Conservation (phyloP, 2,329 filamentous ascomycete genomes). For the Cladophialophora chaetospira region DNA sequence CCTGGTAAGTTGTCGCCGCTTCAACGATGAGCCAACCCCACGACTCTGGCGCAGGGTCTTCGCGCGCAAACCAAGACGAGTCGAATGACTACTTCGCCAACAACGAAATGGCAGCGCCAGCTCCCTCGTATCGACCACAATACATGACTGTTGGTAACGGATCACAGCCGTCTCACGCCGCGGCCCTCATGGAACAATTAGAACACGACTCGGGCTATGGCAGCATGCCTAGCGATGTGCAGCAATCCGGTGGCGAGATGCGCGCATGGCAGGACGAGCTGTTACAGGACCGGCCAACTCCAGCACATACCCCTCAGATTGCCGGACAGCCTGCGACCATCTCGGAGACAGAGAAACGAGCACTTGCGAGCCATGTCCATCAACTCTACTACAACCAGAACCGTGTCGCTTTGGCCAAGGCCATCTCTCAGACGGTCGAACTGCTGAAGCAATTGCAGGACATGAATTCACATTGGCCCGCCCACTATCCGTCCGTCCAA, state of each 20-base stretch:
- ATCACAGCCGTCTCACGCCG: slow-evolving; percentile 76
- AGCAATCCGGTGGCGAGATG: slow-evolving; percentile 45
- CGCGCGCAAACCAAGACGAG: slow-evolving; percentile 10
- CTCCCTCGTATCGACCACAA: slow-evolving; percentile 49
- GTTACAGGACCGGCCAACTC: slow-evolving; percentile 60
- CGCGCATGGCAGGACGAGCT: slow-evolving; percentile 58
- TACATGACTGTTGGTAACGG: slow-evolving; percentile 91
- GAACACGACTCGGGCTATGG: slow-evolving; percentile 92
- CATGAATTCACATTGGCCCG: slow-evolving; percentile 90
- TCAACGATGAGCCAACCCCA: slow-evolving; percentile 25
- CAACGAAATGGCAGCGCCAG: slow-evolving; percentile 20
- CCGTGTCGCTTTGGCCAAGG: slow-evolving; percentile 78
- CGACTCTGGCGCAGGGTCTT: slow-evolving; percentile 15
- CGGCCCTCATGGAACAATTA: slow-evolving; percentile 76
- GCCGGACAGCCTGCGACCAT: slow-evolving; percentile 51
- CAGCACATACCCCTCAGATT: slow-evolving; percentile 55
- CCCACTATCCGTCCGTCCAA: slow-evolving; percentile 87
- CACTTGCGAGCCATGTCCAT: slow-evolving; percentile 79
- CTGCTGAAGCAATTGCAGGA: slow-evolving; percentile 79
- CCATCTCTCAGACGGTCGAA: slow-evolving; percentile 84
- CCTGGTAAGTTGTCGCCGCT: slow-evolving; percentile 3
- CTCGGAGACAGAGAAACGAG: slow-evolving; percentile 65
- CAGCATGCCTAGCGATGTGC: slow-evolving; percentile 68
- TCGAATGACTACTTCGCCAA: slow-evolving; percentile 4
- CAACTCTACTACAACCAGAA: slow-evolving; percentile 83